Percentiles rank a stretch among this genome's conserved stretches.
Conservation (phyloP, 2,329 filamentous ascomycete genomes). For the Aspergillus alliaceus region DNA sequence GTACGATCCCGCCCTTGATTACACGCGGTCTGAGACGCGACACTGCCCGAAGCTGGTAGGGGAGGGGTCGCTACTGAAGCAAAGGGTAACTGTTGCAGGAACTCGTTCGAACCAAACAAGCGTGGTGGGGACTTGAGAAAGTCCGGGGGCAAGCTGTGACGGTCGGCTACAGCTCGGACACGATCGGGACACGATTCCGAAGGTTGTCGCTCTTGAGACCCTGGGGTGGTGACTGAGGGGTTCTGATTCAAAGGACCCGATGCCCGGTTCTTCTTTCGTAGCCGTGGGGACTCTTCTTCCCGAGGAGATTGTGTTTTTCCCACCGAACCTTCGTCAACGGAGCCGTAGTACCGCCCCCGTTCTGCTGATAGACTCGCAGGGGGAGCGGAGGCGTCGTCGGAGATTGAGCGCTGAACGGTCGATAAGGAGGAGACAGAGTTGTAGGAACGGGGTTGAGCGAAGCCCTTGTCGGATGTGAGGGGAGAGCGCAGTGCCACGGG, state of each 20-base stretch:
- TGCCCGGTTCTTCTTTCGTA: neutral
- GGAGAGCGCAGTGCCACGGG: neutral
- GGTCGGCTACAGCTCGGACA: conserved; percentile 11
- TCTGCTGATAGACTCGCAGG: neutral
- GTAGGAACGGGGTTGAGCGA: conserved; percentile 5
- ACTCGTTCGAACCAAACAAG: conserved; percentile 24
- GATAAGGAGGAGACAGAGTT: conserved; percentile 3
- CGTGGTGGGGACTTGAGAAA: conserved; percentile 23
- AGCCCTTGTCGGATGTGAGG: conserved; percentile 1
- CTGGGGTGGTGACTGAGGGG: neutral
- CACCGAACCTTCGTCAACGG: conserved; percentile 3
- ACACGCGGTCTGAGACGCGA: conserved; percentile 20
- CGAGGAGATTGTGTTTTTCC: neutral
- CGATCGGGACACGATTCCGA: conserved; percentile 11
- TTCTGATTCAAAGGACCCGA: neutral
- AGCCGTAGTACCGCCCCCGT: conserved; percentile 4
- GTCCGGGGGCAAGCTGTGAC: conserved; percentile 16
- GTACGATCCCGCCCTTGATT: conserved; percentile 16
- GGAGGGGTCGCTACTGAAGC: conserved; percentile 20
- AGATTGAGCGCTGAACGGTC: neutral
- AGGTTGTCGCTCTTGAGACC: neutral
- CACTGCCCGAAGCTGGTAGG: conserved; percentile 21
- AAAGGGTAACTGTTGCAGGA: conserved; percentile 2
- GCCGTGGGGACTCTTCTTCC: neutral
- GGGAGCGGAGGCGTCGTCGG: neutral